A percentile compares a stretch with the other conserved stretches of the same genome.
phyloP scores from a whole-genome alignment of 2,329 filamentous ascomycete species.

The Colletotrichum theobromicola region DNA sequence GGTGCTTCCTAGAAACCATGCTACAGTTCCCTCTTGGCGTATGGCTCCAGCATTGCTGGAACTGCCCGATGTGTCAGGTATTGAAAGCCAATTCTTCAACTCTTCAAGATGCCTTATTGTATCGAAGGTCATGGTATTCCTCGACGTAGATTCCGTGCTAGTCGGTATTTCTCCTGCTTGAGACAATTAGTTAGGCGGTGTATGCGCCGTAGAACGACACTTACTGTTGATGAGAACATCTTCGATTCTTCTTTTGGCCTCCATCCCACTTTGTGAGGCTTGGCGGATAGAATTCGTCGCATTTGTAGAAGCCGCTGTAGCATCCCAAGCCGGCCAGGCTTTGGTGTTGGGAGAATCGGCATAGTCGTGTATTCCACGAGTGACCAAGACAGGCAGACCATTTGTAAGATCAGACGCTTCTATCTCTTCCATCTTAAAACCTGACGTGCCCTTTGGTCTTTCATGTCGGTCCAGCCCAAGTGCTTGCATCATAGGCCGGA shows the following conservation, averaged over 20 bases:
- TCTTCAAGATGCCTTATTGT: too few relatives aligned
- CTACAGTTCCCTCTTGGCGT: constrained; percentile 10
- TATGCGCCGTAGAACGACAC: too few relatives aligned
- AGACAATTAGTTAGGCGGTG: too few relatives aligned
- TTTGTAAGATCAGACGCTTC: constrained; percentile 26
- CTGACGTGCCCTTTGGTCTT: constrained; percentile 2
- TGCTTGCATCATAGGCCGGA: constrained; percentile 40
- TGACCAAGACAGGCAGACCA: constrained; percentile 30
- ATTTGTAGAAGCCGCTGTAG: constrained; percentile 35
- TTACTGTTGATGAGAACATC: too few relatives aligned
- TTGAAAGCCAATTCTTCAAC: constrained; percentile 14
- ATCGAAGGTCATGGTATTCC: too few relatives aligned
- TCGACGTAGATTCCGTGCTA: too few relatives aligned
- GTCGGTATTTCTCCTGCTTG: too few relatives aligned
- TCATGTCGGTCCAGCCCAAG: constrained; percentile 31
- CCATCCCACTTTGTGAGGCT: constrained; percentile 19
- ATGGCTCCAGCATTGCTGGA: neutral
- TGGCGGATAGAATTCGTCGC: constrained; percentile 16
- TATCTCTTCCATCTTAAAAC: constrained; percentile 40
- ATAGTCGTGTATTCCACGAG: constrained; percentile 46
- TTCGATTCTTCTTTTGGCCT: constrained; percentile 17
- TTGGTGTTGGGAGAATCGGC: constrained; percentile 44
- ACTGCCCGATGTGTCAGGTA: constrained; percentile 16
- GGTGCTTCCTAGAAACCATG: constrained; percentile 17
- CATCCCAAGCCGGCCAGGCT: constrained; percentile 39